Percentiles rank a stretch among this genome's conserved stretches.
phyloP scores from a whole-genome alignment of 2,329 filamentous ascomycete genomes.

The Teratosphaeria epicoccoides region DNA sequence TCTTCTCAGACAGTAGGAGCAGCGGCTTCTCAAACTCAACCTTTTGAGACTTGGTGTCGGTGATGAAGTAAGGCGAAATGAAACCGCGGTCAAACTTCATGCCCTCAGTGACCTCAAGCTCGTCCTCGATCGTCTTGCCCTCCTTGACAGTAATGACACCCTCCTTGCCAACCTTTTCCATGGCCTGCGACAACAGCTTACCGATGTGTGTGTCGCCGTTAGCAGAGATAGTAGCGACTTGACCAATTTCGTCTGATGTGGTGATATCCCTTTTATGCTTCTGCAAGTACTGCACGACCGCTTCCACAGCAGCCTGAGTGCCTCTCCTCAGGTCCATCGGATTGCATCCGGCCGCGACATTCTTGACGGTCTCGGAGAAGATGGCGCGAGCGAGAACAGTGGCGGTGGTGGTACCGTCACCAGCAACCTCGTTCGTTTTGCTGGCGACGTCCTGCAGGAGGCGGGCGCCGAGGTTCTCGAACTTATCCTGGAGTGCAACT shows the following conservation, averaged over 20 bases:
- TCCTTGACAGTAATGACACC: slow-evolving; percentile 99
- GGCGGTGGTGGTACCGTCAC: slow-evolving; percentile 96
- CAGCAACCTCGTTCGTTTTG: slow-evolving; percentile 98
- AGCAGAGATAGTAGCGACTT: slow-evolving; percentile 96
- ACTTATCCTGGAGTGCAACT: slow-evolving; percentile 93
- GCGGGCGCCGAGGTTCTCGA: slow-evolving; percentile 96
- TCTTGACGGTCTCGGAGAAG: slow-evolving; percentile 99
- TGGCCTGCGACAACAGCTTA: slow-evolving; percentile 89
- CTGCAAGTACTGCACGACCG: slow-evolving; percentile 87
- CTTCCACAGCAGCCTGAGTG: slow-evolving; percentile 91
- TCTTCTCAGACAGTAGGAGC: slow-evolving; percentile 98
- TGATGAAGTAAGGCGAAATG: slow-evolving; percentile 99
- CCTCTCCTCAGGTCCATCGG: slow-evolving; percentile 97
- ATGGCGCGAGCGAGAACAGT: slow-evolving; percentile 95
- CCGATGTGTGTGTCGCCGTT: slow-evolving; percentile 95
- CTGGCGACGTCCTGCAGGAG: slow-evolving; percentile 95
- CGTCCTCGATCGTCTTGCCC: slow-evolving; percentile 95
- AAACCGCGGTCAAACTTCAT: slow-evolving; percentile 99
- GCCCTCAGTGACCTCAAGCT: slow-evolving; percentile 97
- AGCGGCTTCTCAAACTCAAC: slow-evolving; percentile 99
- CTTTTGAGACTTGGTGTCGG: slow-evolving; percentile 96
- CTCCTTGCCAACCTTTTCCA: slow-evolving; percentile 99
- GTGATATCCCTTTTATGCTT: slow-evolving; percentile 97
- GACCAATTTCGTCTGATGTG: slow-evolving; percentile 90
- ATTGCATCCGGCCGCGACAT: slow-evolving; percentile 98